A percentile compares a stretch with the other conserved stretches of the same genome.
These are phyloP conservation scores for Parmelia sp. DNA, from an alignment of 495 filamentous ascomycete species.

Conservation along the genomic window DNA sequence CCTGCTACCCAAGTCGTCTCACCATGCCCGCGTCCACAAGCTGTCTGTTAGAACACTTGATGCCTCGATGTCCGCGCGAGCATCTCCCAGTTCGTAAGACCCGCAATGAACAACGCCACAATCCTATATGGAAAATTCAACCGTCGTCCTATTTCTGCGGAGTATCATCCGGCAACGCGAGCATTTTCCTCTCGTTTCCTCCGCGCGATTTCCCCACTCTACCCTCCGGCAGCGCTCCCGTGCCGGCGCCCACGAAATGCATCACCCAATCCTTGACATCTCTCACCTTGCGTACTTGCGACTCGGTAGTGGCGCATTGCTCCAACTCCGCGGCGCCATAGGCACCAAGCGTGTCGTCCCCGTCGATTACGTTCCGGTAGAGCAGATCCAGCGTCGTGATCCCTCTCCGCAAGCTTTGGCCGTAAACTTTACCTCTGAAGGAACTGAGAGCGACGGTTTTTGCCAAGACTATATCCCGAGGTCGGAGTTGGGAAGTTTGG, in stretches of 20 bases:
- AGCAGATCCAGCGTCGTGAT: slow-evolving; percentile 68
- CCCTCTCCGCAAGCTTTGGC: slow-evolving; percentile 62
- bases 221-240: slow-evolving; percentile 24
- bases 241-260: slow-evolving; percentile 54
- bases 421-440: slow-evolving; percentile 70
- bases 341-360: slow-evolving; percentile 36
- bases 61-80: neutral
- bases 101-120: neutral
- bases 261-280: slow-evolving; percentile 69
- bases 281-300: slow-evolving; percentile 54
- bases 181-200: neutral
- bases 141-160: neutral
- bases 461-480: slow-evolving; percentile 67
- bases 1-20: neutral
- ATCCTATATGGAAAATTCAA: neutral
- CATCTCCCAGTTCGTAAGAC: neutral
- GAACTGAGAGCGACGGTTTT: slow-evolving; percentile 68
- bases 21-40: no score
- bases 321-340: slow-evolving; percentile 30
- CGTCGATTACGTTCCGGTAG: slow-evolving; percentile 41
- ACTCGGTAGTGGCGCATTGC: slow-evolving; percentile 33
- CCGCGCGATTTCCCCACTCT: neutral
- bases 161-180: slow-evolving; percentile 11
- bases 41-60: no score
- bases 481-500: slow-evolving; percentile 47